phyloP scores from a whole-genome alignment of 495 filamentous ascomycete genomes.

The Neurospora intermedia region DNA sequence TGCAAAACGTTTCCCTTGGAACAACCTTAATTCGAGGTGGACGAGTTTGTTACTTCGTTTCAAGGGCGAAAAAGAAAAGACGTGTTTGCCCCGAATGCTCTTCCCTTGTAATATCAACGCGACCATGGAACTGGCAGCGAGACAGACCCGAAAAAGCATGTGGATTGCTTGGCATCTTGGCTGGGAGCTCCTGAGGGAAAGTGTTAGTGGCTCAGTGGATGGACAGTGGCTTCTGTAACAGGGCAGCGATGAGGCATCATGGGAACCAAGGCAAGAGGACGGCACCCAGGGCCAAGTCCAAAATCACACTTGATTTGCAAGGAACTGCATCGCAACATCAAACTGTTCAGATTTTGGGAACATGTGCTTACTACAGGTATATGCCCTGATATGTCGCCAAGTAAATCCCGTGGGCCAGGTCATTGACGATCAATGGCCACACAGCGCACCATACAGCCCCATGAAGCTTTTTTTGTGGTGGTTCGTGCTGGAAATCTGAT shows the following conservation, averaged over 20 bases:
- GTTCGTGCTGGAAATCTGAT: not conserved
- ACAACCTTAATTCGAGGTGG: not conserved
- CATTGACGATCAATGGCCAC: no score
- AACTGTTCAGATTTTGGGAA: not conserved
- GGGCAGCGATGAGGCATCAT: not conserved
- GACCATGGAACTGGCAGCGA: not conserved
- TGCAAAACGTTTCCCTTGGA: not conserved
- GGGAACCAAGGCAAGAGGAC: not conserved
- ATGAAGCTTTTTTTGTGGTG: no score
- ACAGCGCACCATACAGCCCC: no score
- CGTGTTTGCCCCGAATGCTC: not conserved
- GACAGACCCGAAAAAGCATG: not conserved
- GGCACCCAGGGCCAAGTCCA: not conserved
- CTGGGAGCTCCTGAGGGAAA: not conserved
- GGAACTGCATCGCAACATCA: not conserved
- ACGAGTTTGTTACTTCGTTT: not conserved
- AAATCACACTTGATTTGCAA: not conserved
- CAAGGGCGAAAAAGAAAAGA: not conserved
- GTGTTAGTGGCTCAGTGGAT: not conserved
- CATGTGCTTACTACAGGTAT: not conserved
- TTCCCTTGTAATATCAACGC: not conserved
- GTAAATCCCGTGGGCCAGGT: no score
- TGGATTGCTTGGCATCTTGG: not conserved
- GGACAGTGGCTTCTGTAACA: not conserved
- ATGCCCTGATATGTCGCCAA: no score